Percentiles rank a stretch among this genome's conserved stretches.
Conservation (phyloP, 371 early-diverging fungal species). For the Mortierella sp. region DNA sequence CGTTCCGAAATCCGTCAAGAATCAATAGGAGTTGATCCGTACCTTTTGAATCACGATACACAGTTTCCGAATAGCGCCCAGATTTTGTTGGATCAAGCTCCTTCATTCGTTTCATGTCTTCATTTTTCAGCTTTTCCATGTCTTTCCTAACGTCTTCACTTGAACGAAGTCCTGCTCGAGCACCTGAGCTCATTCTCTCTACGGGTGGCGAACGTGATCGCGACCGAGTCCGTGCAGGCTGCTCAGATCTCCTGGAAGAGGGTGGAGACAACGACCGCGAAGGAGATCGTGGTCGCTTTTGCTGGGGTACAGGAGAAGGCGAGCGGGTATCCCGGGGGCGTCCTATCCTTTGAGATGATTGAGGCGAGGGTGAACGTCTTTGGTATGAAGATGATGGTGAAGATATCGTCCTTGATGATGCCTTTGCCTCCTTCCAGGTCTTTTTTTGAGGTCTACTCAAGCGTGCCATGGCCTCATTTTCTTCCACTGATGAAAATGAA, state of each 20-base stretch:
- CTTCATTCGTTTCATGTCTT: slow-evolving; percentile 53
- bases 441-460: slow-evolving; percentile 25
- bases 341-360: not conserved
- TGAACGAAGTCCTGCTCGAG: slow-evolving; percentile 65
- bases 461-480: slow-evolving; percentile 35
- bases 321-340: slow-evolving; percentile 6
- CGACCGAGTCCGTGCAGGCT: slow-evolving; percentile 13
- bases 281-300: slow-evolving; percentile 23
- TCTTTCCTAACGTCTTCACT: slow-evolving; percentile 61
- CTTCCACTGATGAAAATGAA: slow-evolving; percentile 19
- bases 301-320: slow-evolving; percentile 12
- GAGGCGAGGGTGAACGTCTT: slow-evolving; percentile 23
- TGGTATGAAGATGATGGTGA: slow-evolving; percentile 11
- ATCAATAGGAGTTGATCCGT: no score
- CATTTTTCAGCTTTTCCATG: slow-evolving; percentile 48
- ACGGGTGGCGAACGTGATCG: slow-evolving; percentile 29
- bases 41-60: slow-evolving; percentile 77
- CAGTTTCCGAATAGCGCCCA: slow-evolving; percentile 70
- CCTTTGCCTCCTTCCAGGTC: slow-evolving; percentile 19
- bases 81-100: slow-evolving; percentile 53
- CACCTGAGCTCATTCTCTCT: slow-evolving; percentile 64
- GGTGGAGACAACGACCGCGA: slow-evolving; percentile 29
- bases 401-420: slow-evolving; percentile 2
- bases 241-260: slow-evolving; percentile 7
- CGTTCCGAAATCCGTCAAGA: no score